These are phyloP conservation scores for Irpex sp. DNA, from an alignment of 1,284 basidiomycete genomes.

Conservation along the genomic window DNA sequence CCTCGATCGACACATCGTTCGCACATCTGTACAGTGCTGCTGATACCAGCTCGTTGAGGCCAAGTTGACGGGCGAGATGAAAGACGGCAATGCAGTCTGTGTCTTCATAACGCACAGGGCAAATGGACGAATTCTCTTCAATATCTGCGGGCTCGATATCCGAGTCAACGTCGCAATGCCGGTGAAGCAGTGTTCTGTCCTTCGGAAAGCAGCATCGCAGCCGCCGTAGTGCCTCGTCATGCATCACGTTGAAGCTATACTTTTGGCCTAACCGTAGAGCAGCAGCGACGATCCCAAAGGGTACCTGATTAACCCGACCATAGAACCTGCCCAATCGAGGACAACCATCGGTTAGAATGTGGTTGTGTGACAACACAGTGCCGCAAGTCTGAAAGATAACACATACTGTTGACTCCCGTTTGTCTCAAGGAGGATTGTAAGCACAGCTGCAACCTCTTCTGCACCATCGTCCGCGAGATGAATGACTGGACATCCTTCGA, in stretches of 20 bases:
- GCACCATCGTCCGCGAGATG: background rate
- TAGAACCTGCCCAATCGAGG: too few species aligned
- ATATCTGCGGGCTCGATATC: background rate
- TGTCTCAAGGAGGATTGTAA: background rate
- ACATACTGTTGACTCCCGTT: too few species aligned
- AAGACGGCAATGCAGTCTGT: constrained; percentile 1
- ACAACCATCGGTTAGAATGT: too few species aligned
- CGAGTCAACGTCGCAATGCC: background rate
- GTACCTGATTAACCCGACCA: background rate
- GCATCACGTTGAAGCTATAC: constrained; percentile 6
- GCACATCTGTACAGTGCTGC: background rate
- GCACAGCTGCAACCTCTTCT: background rate
- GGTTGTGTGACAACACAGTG: too few species aligned
- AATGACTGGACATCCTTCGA: constrained; percentile 1
- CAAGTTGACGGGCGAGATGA: background rate
- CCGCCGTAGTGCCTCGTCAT: constrained; percentile 4
- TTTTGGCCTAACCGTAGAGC: constrained; percentile 10
- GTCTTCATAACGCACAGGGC: background rate
- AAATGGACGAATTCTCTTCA: background rate
- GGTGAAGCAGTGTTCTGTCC: background rate
- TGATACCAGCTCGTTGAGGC: background rate
- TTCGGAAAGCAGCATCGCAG: background rate
- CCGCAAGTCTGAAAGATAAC: too few species aligned
- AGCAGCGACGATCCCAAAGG: constrained; percentile 6
- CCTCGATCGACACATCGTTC: background rate